Evolutionary conservation across 345 rosid species (phyloP), one percentile per base, ranked within the genome.

Genomic region (Lumnitzera racemosa): DNA sequence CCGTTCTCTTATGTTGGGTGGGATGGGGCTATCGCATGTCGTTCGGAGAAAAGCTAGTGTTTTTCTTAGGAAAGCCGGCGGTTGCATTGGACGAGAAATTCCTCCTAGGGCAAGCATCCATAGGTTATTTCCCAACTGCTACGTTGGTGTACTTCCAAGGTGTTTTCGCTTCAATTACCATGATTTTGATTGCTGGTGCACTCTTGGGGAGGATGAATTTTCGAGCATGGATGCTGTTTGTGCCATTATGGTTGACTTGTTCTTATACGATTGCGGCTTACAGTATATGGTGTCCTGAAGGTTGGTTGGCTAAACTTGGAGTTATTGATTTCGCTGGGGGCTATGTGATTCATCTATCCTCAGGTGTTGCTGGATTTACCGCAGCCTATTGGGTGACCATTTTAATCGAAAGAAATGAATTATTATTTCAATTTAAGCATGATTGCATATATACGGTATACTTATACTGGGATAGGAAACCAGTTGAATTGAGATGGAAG

Each of bases 131-230:
- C 50, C 80, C 77, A 0, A 75, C 31, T 0, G 83, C 87, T 0
- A 77, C 83, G 2, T 77, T 79, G 90, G 86, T 81, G 72, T 49
- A 57, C 31, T 84, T 77, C 24, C 86, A 72, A 41, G 76, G 73
- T 0, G 65, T 81, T 1, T 81, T 84, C 4, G 77, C 73, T 0
- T 76, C 69, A 24, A 72, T 81, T 36, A 81, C 81, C 41, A 15
- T 81, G 84, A 64, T 79, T 13, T 46, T 84, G 61, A 67, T 84
- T 5, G 81, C 78, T 0, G 75, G 90, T 0, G 59, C 72, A 12
- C 57, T 81, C 12, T 23, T 79, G 2, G 84, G 87, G 41, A 67
- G 87, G 69, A 84, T 84, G 83, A 81, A 81, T 66, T 79, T 81
- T 48, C 47, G 59, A 3, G 80, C 83, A 0, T 78, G 89, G 89